Evolutionary conservation across 2,329 filamentous ascomycete species (phyloP).

Genomic region (Fusarium scirpi): DNA sequence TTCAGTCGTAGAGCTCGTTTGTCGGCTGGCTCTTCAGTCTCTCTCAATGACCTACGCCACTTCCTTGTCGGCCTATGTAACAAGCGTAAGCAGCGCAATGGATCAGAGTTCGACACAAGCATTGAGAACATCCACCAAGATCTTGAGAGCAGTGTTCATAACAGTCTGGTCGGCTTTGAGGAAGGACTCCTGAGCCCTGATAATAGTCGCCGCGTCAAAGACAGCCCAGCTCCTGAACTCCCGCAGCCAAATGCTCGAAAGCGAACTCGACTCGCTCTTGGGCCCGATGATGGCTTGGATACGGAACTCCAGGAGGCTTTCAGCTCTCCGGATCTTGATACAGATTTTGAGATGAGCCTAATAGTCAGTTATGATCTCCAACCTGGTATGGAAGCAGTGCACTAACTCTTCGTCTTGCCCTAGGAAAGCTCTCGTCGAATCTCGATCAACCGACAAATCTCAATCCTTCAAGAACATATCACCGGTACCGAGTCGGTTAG

Average conservation of each 20-base stretch:
- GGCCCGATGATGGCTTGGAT: not conserved
- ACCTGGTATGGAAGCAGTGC: too few species aligned
- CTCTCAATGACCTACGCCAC: not conserved
- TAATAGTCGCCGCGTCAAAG: not conserved
- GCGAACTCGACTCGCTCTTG: not conserved
- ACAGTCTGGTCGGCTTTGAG: not conserved
- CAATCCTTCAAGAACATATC: not conserved
- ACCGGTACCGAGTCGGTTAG: too few species aligned
- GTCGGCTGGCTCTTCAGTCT: not conserved
- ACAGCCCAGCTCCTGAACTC: not conserved
- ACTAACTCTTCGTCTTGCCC: not conserved
- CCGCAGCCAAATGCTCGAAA: not conserved
- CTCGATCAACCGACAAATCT: not conserved
- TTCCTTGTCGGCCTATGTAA: not conserved
- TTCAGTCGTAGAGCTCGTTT: not conserved
- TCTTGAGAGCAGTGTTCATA: not conserved
- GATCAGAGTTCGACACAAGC: too few species aligned
- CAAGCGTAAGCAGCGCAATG: not conserved
- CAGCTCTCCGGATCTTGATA: not conserved
- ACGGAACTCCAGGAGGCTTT: not conserved
- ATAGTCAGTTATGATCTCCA: not conserved
- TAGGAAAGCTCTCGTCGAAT: not conserved
- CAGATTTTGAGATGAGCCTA: not conserved
- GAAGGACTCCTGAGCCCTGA: not conserved
- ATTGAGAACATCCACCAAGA: not conserved